Conservation (phyloP, 768 basidiomycete genomes). For the Porpolomopsis calyptriformis region DNA sequence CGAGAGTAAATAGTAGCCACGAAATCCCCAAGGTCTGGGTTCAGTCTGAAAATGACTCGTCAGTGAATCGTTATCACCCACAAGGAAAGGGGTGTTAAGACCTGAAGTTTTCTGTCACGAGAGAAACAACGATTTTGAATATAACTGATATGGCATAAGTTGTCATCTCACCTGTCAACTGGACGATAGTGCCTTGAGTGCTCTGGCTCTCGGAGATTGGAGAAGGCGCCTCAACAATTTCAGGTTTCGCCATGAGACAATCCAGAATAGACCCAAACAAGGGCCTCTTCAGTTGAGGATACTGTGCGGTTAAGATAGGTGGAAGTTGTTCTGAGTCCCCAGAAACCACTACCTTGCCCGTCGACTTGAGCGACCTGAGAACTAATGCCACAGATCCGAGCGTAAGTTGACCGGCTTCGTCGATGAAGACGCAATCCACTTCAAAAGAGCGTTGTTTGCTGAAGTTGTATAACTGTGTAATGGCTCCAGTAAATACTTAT, state of each 20-base stretch:
- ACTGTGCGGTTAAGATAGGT: slow-evolving; percentile 37
- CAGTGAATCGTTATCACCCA: background rate
- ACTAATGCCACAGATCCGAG: slow-evolving; percentile 37
- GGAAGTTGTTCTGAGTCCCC: slow-evolving; percentile 45
- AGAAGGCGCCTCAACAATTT: slow-evolving; percentile 6
- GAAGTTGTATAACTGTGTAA: slow-evolving; percentile 40
- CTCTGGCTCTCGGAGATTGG: slow-evolving; percentile 10
- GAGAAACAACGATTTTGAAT: slow-evolving; percentile 12
- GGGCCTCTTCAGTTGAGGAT: slow-evolving; percentile 29
- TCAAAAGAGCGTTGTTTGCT: slow-evolving; percentile 28
- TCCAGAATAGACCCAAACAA: slow-evolving; percentile 43
- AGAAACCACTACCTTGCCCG: slow-evolving; percentile 35
- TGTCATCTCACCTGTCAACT: slow-evolving; percentile 24
- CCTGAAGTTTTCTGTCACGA: slow-evolving; percentile 44
- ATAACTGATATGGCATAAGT: background rate
- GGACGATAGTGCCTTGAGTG: slow-evolving; percentile 32
- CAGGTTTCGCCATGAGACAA: slow-evolving; percentile 25
- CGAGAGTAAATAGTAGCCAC: slow-evolving; percentile 41
- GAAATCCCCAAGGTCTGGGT: slow-evolving; percentile 43
- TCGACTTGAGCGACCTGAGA: slow-evolving; percentile 27
- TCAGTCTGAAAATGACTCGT: slow-evolving; percentile 24
- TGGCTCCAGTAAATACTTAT: too few relatives aligned
- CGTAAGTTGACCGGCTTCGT: slow-evolving; percentile 43
- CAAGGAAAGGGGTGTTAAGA: slow-evolving; percentile 10
- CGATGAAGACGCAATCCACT: slow-evolving; percentile 36